These are phyloP conservation scores for Suhomyces maxii DNA, from an alignment of 1,139 yeast species.

Conservation along the genomic window DNA sequence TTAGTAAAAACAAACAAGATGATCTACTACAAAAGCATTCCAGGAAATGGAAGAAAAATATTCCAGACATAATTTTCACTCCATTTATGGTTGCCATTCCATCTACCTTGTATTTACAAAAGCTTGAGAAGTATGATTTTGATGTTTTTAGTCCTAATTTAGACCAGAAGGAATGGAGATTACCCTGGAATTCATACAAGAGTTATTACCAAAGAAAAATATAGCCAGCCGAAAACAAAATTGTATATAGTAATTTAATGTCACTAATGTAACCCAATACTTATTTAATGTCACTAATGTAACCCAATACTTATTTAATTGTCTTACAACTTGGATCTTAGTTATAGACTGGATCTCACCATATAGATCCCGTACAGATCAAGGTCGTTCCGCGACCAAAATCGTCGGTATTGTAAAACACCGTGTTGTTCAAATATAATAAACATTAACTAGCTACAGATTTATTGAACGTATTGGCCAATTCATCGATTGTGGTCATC, in stretches of 20 bases:
- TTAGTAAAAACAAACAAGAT: conserved; percentile 26
- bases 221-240: conserved; percentile 13
- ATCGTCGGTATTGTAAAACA: not conserved
- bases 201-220: conserved; percentile 48
- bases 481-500: not conserved
- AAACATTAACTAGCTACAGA: not conserved
- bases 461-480: not conserved
- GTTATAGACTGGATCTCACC: too few relatives aligned
- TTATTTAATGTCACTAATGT: too few relatives aligned
- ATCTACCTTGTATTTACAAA: conserved; percentile 57
- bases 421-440: not conserved
- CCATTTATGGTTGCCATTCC: conserved; percentile 74
- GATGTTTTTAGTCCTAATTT: conserved; percentile 55
- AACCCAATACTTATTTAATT: too few relatives aligned
- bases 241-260: not conserved
- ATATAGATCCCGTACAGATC: not conserved
- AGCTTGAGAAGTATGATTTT: conserved; percentile 63
- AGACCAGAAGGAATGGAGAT: conserved; percentile 64
- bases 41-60: conserved; percentile 41
- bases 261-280: not conserved
- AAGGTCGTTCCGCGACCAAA: not conserved
- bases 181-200: conserved; percentile 66
- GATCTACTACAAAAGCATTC: conserved; percentile 32
- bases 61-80: conserved; percentile 68
- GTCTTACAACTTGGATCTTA: too few relatives aligned